Evolutionary conservation across 2,329 filamentous ascomycete genomes (phyloP).

Genomic region (Microdochium paspali): DNA sequence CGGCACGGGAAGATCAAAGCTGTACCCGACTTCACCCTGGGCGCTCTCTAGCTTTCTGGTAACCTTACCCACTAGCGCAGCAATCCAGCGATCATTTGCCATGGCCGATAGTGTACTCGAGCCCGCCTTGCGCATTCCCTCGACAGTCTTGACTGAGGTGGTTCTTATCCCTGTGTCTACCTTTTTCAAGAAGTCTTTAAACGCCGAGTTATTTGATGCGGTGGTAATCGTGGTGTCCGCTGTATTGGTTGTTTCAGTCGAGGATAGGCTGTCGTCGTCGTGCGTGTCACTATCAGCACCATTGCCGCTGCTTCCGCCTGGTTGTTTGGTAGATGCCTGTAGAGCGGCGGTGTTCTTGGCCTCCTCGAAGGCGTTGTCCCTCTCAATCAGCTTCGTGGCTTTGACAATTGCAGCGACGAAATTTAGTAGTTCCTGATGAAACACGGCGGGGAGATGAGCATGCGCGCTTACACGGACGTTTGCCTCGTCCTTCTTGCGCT

Average conservation of each 20-base stretch:
- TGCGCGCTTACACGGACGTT: constrained; percentile 36
- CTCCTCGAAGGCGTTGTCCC: constrained; percentile 26
- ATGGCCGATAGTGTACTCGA: constrained; percentile 24
- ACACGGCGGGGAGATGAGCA: constrained; percentile 35
- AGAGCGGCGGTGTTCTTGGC: constrained; percentile 1
- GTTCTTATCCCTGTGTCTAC: constrained; percentile 17
- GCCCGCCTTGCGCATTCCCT: constrained; percentile 34
- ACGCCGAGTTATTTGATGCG: constrained; percentile 10
- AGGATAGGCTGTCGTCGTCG: background rate
- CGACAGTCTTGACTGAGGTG: constrained; percentile 13
- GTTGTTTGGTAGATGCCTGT: background rate
- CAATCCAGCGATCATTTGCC: constrained; percentile 45
- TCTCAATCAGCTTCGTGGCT: constrained; percentile 45
- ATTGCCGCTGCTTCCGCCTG: background rate
- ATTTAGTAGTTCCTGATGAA: constrained; percentile 41
- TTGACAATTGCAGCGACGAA: constrained; percentile 46
- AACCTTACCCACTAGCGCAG: constrained; percentile 38
- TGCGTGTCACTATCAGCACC: background rate
- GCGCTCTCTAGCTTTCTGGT: background rate
- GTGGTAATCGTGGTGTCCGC: constrained; percentile 1
- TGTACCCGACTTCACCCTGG: background rate
- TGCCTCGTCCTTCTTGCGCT: constrained; percentile 34
- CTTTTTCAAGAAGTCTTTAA: constrained; percentile 18
- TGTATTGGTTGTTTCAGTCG: background rate
- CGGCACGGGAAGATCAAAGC: background rate